A percentile compares a stretch with the other conserved stretches of the same genome.
These are phyloP conservation scores for Monosporascus sp. DNA, from an alignment of 2,329 filamentous ascomycete genomes.

Conservation along the genomic window DNA sequence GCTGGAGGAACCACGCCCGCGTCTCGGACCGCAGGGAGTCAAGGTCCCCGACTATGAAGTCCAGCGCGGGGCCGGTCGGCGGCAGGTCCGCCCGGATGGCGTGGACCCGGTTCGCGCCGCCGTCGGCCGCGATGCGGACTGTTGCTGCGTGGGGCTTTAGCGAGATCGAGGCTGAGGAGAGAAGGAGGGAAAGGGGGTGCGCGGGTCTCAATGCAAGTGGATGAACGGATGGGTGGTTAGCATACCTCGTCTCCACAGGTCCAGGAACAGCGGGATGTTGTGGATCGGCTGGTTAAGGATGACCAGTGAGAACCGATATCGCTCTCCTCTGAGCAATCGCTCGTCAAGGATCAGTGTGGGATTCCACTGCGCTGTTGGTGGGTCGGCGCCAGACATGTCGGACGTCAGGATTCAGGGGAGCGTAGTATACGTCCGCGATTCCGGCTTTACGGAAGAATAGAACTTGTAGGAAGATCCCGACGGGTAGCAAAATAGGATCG, in stretches of 20 bases:
- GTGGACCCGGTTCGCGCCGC: slow-evolving; percentile 75
- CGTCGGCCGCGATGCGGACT: slow-evolving; percentile 78
- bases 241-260: slow-evolving; percentile 25
- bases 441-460: no score
- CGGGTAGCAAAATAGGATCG: no score
- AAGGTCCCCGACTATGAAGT: slow-evolving; percentile 81
- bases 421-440: neutral
- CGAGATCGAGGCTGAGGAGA: slow-evolving; percentile 12
- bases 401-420: neutral
- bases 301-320: slow-evolving; percentile 42
- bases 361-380: slow-evolving; percentile 25
- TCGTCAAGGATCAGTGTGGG: slow-evolving; percentile 17
- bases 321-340: neutral
- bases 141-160: slow-evolving; percentile 40
- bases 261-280: slow-evolving; percentile 17
- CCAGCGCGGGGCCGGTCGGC: slow-evolving; percentile 43
- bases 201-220: neutral
- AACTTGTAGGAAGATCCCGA: no score
- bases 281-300: slow-evolving; percentile 57
- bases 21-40: slow-evolving; percentile 70
- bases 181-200: neutral
- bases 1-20: slow-evolving; percentile 59
- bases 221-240: neutral
- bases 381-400: neutral
- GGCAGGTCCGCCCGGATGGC: slow-evolving; percentile 25